Evolutionary conservation across 805 yeast species (phyloP), one percentile per base, ranked within the genome.

Genomic region (Debaryomyces castellii): DNA sequence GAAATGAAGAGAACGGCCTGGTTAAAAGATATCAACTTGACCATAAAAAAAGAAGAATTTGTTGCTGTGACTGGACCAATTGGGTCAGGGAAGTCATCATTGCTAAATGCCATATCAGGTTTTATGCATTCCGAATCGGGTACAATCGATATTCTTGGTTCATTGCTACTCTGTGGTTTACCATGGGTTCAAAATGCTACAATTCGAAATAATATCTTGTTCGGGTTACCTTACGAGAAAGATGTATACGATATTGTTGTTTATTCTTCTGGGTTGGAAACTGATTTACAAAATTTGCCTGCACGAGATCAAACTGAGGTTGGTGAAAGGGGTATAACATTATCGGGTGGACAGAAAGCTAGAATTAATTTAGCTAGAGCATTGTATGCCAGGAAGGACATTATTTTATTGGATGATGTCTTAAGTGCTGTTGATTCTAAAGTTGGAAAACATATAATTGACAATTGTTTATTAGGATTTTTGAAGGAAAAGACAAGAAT

Each of bases 291-390:
- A 4, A 74, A 80, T 38, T 65, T 89, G 27, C 85, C 87, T 8
- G 89, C 83, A 32, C 92, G 92, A 24, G 96, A 89, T 55, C 56
- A 64, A 44, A 87, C 95, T 0, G 87, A 86, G 61, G 86, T 88
- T 54, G 96, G 96, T 50, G 96, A 88, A 61, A 76, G 88, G 60
- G 96, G 96, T 56, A 82, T 88, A 40, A 87, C 94, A 0, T 66
- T 88, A 35, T 85, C 92, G n/a, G 96, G 96, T 45, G 96, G 96
- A 42, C 96, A 88, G 62, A 88, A 88, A 69, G 92, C 95, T 0
- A 77, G 96, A 62, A 77, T 88, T 43, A 80, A 81, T 57, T 67
- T 88, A 48, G 96, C 96, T 3, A 76, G 96, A 59, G 85, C 92
- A 2, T 89, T 86, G 2, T 88, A 88, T 57, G 80, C 83, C 11